phyloP scores from a whole-genome alignment of 2,329 filamentous ascomycete genomes.

The Trichoderma guizhouense region DNA sequence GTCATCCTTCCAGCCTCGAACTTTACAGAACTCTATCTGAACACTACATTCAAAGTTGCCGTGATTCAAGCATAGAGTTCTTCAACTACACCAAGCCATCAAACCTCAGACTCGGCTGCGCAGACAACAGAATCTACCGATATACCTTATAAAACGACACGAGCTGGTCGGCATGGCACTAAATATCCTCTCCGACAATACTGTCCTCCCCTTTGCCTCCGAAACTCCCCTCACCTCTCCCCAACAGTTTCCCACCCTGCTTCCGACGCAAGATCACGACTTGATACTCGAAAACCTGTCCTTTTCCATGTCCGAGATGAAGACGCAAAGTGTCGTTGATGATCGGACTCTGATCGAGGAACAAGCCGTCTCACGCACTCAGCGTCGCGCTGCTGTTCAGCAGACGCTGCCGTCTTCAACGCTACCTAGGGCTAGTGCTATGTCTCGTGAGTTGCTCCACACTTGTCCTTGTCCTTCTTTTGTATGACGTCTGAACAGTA shows the following conservation, averaged over 20 bases:
- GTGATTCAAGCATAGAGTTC: neutral
- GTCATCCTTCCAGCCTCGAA: neutral
- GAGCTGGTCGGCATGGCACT: slow-evolving; percentile 7
- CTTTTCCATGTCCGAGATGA: neutral
- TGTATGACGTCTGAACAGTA: neutral
- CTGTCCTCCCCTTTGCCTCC: neutral
- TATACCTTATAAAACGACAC: neutral
- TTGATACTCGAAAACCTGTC: neutral
- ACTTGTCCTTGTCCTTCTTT: neutral
- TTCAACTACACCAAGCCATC: neutral
- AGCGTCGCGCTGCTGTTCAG: neutral
- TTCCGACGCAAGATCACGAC: neutral
- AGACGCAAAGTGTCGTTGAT: neutral
- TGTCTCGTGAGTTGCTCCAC: neutral
- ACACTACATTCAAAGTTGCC: neutral
- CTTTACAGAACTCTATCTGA: neutral
- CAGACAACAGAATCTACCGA: neutral
- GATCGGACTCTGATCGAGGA: neutral
- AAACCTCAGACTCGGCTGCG: neutral
- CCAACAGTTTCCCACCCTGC: neutral
- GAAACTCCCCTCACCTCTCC: neutral
- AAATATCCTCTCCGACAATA: neutral
- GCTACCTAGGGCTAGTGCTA: neutral
- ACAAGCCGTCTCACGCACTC: neutral
- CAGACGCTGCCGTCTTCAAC: neutral